Percentiles rank a stretch among this genome's conserved stretches.
These are phyloP conservation scores for Trichocomaceae sp. DNA, from an alignment of 2,329 filamentous ascomycete genomes.

Conservation along the genomic window DNA sequence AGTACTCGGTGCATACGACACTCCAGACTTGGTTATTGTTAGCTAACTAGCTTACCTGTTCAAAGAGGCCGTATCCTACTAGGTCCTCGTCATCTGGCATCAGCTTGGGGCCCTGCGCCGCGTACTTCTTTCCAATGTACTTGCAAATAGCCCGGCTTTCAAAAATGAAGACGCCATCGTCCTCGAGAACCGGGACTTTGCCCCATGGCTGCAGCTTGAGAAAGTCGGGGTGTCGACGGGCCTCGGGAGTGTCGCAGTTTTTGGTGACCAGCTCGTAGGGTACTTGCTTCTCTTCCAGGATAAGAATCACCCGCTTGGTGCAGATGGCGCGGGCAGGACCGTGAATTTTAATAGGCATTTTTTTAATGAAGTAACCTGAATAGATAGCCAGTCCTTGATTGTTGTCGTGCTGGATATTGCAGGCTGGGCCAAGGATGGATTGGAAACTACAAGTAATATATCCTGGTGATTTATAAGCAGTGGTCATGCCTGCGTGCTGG, in stretches of 20 bases:
- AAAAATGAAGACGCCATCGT: not conserved
- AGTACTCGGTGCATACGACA: not conserved
- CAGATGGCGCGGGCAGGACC: not conserved
- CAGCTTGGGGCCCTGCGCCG: not conserved
- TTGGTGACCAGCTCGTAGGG: not conserved
- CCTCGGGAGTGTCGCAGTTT: not conserved
- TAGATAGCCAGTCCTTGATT: not conserved
- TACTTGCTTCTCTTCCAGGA: not conserved
- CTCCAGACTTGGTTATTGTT: not conserved
- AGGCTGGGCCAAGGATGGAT: not conserved
- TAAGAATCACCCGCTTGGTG: not conserved
- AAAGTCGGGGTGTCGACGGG: not conserved
- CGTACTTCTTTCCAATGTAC: not conserved
- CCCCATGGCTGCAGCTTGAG: not conserved
- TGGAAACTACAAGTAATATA: not conserved
- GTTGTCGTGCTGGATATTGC: not conserved
- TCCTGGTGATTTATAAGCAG: not conserved
- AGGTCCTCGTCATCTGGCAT: not conserved
- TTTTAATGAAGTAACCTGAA: not conserved
- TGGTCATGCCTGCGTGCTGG: no score
- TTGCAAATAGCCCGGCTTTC: slow-evolving; percentile 1
- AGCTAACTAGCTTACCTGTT: not conserved
- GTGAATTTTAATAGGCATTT: not conserved
- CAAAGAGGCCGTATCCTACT: not conserved
- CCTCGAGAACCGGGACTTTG: slow-evolving; percentile 1